Evolutionary conservation across 2,329 filamentous ascomycete species (phyloP).

Genomic region (Hymenoscyphus salicellus): DNA sequence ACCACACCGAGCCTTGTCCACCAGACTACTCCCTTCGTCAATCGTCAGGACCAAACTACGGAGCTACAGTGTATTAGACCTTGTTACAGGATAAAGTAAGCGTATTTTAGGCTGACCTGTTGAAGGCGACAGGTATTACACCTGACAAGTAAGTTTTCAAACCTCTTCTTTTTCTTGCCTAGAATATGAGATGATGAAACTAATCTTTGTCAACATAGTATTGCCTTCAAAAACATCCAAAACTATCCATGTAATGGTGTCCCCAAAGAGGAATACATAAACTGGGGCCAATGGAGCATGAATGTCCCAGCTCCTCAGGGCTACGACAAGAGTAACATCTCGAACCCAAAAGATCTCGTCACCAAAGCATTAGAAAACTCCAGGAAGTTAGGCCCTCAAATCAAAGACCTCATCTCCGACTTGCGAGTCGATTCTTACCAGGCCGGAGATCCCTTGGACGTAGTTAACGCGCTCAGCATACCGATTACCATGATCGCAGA

Average conservation of each 20-base stretch:
- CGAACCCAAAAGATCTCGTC: slow-evolving; percentile 1
- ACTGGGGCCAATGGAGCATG: neutral
- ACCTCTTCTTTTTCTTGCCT: too few species aligned
- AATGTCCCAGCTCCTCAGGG: slow-evolving; percentile 4
- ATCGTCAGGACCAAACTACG: neutral
- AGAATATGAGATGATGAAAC: neutral
- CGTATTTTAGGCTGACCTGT: neutral
- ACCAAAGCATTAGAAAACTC: neutral
- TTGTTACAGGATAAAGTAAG: neutral
- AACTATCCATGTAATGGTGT: neutral
- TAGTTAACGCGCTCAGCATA: neutral
- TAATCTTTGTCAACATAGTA: neutral
- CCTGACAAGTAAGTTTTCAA: neutral
- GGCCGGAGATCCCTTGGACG: neutral
- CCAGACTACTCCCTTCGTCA: neutral
- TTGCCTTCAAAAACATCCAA: neutral
- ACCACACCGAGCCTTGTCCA: neutral
- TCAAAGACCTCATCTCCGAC: neutral
- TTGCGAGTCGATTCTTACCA: neutral
- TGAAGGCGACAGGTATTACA: neutral
- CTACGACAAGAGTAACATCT: slow-evolving; percentile 1
- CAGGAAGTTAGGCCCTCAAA: neutral
- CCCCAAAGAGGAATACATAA: neutral
- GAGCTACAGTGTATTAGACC: neutral
- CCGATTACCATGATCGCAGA: neutral